phyloP scores from a whole-genome alignment of 805 yeast species.

The Metschnikowia borealis region DNA sequence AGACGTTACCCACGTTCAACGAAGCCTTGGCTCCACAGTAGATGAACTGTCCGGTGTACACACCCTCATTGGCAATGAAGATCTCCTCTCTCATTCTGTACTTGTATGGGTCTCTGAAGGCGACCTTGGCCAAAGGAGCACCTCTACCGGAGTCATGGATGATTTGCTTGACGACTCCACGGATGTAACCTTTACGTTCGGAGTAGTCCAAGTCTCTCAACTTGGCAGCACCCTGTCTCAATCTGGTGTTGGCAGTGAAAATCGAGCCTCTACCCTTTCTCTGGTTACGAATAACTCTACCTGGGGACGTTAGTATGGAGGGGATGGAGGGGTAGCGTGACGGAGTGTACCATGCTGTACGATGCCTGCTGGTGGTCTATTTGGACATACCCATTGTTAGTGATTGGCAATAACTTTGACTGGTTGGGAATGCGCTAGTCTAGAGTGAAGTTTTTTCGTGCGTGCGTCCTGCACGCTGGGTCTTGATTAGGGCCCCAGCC shows the following conservation, averaged over 20 bases:
- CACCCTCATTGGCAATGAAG: constrained; percentile 99
- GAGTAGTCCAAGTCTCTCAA: constrained; percentile 98
- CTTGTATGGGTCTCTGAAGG: constrained; percentile 99
- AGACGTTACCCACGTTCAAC: constrained; percentile 99
- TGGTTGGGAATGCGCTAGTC: constrained; percentile 7
- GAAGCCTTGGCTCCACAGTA: constrained; percentile 99
- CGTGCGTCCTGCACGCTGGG: constrained; percentile 14
- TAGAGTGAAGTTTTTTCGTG: constrained; percentile 13
- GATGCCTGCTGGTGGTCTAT: not conserved
- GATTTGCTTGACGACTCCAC: constrained; percentile 98
- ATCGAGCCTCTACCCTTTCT: constrained; percentile 99
- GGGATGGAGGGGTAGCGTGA: not conserved
- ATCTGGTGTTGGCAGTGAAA: constrained; percentile 99
- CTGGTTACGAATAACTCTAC: constrained; percentile 99
- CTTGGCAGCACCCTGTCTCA: constrained; percentile 99
- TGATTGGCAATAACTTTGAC: constrained; percentile 15
- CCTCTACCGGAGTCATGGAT: constrained; percentile 99
- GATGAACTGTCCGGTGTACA: constrained; percentile 98
- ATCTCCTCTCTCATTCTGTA: constrained; percentile 97
- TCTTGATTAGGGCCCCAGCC: constrained; percentile 13
- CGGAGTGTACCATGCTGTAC: too few relatives aligned
- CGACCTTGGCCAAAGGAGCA: constrained; percentile 75
- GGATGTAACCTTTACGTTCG: constrained; percentile 99
- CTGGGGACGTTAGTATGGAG: constrained; percentile 31
- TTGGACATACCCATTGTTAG: constrained; percentile 18